Base-by-base conservation (phyloP, 306 rosid genomes). In the Castanea sativa region DNA sequence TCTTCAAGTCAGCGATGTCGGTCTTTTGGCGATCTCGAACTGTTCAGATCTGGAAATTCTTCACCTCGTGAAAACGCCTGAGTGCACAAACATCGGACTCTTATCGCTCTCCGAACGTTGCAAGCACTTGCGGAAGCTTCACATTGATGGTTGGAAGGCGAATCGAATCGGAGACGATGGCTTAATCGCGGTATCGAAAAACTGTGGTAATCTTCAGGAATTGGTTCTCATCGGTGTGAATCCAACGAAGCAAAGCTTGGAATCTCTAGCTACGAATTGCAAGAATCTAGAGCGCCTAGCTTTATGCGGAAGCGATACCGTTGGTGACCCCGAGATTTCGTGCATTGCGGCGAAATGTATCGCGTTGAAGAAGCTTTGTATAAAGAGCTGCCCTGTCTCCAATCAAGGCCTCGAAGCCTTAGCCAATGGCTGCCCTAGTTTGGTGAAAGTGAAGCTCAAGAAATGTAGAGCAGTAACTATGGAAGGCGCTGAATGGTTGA, bases 391-490 rank as follows among this genome's bases (percentile, higher is more conserved):
- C 82, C 97, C 98, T 7, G 92, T 96, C 20, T 88, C 98, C 25
- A 88, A 96, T 80, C 83, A 74, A 5, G 97, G 94, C 49, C 85
- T 96, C 82, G 92, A 96, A 81, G 98, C 98, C 0, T 77, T 96
- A 73, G 99, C 94, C 1, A 74, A 64, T 45, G 99, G 99, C 23
- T 96, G 98, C 77, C 99, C 99, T 1, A 96, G 93, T 86, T 90
- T 96, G 91, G 98, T 96, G 84, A 96, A 96, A 79, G 93, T 96
- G 81, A 96, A 96, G 90, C 91, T 96, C 29, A 96, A 93, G 90
- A 96, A 96, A 83, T 96, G 99, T 65, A 92, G 93, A 32, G 86
- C 85, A 57, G 99, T 96, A 21, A 96, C 99, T 1, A 61, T 83
- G 0, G 91, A 93, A 30, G 98, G 98, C 52, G 99, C 94, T 0